Base-by-base conservation (phyloP, 495 filamentous ascomycete genomes). In the Jackrogersella multiformis region DNA sequence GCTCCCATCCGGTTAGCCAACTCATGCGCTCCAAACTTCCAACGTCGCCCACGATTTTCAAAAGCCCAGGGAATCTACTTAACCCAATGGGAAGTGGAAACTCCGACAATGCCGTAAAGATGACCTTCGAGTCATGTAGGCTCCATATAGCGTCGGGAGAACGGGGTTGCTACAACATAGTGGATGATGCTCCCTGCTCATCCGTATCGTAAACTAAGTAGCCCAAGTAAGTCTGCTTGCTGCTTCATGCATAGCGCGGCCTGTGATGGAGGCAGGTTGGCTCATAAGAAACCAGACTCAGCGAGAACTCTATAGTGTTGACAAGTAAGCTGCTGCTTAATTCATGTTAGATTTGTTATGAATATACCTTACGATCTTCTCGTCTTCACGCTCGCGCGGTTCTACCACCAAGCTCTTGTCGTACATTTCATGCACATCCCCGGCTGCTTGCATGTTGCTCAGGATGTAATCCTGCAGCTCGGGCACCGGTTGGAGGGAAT, bases 361-460 rank as follows among this genome's bases (percentile, higher is more conserved):
- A 32, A 82, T 81, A 46, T 82, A 86, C 84, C 84, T 84, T 46
- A 86, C 84, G 55, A 86, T 86, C 74, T 86, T 86, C 66, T 99
- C 95, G 76, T 99, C 95, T 78, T 98, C 95, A 67, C 95, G 85
- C 79, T 98, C 95, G 69, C 96, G 84, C 44, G 96, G 95, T 77
- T 99, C 95, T 52, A 99, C 89, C 64, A 87, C 83, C 82, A 98
- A 82, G 75, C 92, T 96, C 80, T 90, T 90, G 73, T 98, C 92
- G 79, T 97, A 99, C 96, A 98, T 97, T 82, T 98, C 93, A 77
- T 97, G 93, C 62, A 99, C 94, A 74, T 98, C 96, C 41, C 91
- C 90, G 1, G 95, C 95, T 8, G 87, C 87, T 79, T 94, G 89
- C 87, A 99, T 94, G 76, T 97, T 97, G 72, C 88, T 91, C 60